Evolutionary conservation across 2,329 filamentous ascomycete species (phyloP).

Genomic region (Talaromyces islandicus): DNA sequence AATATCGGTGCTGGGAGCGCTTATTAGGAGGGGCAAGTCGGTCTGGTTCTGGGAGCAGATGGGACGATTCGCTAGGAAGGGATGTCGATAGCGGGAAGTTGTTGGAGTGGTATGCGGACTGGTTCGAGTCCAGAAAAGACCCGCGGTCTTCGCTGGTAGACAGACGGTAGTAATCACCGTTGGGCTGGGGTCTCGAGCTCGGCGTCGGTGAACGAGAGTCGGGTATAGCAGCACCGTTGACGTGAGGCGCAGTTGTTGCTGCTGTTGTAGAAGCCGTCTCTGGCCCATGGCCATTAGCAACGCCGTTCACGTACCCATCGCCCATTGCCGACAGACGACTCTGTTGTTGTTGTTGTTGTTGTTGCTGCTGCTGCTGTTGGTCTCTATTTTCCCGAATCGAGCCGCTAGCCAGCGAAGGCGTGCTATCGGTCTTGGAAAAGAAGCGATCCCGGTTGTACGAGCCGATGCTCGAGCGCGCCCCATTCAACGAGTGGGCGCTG

Average conservation of each 20-base stretch:
- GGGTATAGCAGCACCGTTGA: slow-evolving; percentile 3
- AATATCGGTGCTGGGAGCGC: slow-evolving; percentile 28
- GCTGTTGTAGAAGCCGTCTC: slow-evolving; percentile 6
- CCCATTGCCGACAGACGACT: slow-evolving; percentile 10
- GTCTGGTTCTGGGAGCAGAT: slow-evolving; percentile 25
- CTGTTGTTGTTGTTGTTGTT: slow-evolving; percentile 4
- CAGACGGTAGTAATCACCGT: slow-evolving; percentile 9
- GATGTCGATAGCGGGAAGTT: slow-evolving; percentile 26
- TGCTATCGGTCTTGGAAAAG: slow-evolving; percentile 35
- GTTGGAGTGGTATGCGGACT: slow-evolving; percentile 4
- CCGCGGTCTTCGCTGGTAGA: slow-evolving; percentile 25
- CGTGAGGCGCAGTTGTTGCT: slow-evolving; percentile 17
- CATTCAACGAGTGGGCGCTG: slow-evolving; percentile 56
- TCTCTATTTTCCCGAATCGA: slow-evolving; percentile 22
- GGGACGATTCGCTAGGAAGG: slow-evolving; percentile 25
- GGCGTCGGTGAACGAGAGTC: slow-evolving; percentile 5
- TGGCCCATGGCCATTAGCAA: slow-evolving; percentile 5
- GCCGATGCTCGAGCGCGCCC: slow-evolving; percentile 46
- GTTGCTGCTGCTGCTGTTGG: slow-evolving; percentile 7
- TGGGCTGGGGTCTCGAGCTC: neutral
- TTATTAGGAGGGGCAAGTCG: slow-evolving; percentile 22
- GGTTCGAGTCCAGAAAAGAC: slow-evolving; percentile 18
- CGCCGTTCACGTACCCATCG: slow-evolving; percentile 23
- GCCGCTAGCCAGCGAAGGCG: slow-evolving; percentile 43
- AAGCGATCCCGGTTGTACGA: slow-evolving; percentile 38